These are phyloP conservation scores for Phytophthora sp. DNA, from an alignment of 352 stramenopile genomes.

Conservation along the genomic window DNA sequence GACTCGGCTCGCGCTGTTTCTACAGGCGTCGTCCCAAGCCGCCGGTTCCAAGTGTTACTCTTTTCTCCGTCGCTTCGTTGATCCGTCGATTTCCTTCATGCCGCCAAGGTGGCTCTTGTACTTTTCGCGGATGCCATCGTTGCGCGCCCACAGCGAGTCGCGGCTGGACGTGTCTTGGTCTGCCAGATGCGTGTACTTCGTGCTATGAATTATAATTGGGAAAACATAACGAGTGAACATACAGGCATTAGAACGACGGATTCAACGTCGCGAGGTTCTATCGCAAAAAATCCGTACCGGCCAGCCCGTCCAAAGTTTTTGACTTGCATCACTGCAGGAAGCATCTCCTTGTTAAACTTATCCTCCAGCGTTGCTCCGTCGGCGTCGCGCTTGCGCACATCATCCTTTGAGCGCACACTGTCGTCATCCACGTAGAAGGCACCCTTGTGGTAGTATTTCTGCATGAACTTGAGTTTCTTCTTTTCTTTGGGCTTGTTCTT, in stretches of 20 bases:
- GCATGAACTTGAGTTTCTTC: conserved; percentile 94
- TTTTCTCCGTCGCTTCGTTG: conserved; percentile 69
- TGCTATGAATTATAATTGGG: conserved; percentile 50
- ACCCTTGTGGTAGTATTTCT: conserved; percentile 99
- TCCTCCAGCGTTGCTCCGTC: conserved; percentile 91
- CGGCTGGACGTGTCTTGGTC: conserved; percentile 96
- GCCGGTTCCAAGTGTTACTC: conserved; percentile 49
- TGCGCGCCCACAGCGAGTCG: conserved; percentile 78
- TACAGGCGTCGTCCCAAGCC: conserved; percentile 36
- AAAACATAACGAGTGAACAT: conserved; percentile 21
- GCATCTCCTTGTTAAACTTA: conserved; percentile 93
- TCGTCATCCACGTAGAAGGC: conserved; percentile 98
- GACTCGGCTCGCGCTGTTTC: conserved; percentile 49
- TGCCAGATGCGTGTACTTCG: conserved; percentile 98
- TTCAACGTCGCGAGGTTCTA: conserved; percentile 8
- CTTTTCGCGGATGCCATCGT: conserved; percentile 86
- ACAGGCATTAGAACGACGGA: conserved; percentile 7
- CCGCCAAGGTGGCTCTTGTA: conserved; percentile 77
- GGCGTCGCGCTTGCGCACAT: conserved; percentile 93
- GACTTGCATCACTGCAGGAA: conserved; percentile 97
- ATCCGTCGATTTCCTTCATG: conserved; percentile 71
- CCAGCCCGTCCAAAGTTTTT: conserved; percentile 98
- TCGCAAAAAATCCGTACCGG: conserved; percentile 60
- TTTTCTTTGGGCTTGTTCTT: conserved; percentile 84
- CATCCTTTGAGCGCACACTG: conserved; percentile 87